A percentile compares a stretch with the other conserved stretches of the same genome.
Conservation (phyloP, 2,329 filamentous ascomycete genomes). For the Aspergillus tubingensis region DNA sequence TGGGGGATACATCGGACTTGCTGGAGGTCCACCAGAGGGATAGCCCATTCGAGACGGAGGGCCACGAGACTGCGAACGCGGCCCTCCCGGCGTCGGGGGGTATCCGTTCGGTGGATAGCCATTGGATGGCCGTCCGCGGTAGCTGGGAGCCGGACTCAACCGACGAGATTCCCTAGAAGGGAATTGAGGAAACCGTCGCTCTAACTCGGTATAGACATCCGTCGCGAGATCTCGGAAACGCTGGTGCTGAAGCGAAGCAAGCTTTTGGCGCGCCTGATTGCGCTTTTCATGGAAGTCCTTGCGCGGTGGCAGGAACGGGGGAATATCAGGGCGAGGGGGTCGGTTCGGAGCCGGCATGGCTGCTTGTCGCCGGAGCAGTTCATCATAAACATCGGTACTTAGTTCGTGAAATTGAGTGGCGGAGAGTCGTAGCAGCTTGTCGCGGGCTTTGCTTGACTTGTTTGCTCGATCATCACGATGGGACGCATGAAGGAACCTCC, state of each 20-base stretch:
- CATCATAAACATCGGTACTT: slow-evolving; percentile 96
- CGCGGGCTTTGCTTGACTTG: slow-evolving; percentile 83
- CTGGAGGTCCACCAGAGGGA: slow-evolving; percentile 40
- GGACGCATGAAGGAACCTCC: slow-evolving; percentile 69
- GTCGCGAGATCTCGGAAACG: slow-evolving; percentile 90
- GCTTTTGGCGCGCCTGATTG: slow-evolving; percentile 94
- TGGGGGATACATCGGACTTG: slow-evolving; percentile 41
- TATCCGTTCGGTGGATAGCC: slow-evolving; percentile 50
- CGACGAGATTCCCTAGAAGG: slow-evolving; percentile 66
- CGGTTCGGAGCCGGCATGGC: slow-evolving; percentile 51
- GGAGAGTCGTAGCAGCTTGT: slow-evolving; percentile 89
- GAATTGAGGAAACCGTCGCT: slow-evolving; percentile 84
- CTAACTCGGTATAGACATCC: slow-evolving; percentile 93
- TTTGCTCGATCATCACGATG: slow-evolving; percentile 74
- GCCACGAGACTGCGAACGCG: slow-evolving; percentile 47
- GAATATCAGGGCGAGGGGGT: slow-evolving; percentile 52
- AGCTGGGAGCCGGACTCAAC: slow-evolving; percentile 65
- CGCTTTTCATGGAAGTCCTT: slow-evolving; percentile 92
- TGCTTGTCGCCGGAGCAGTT: slow-evolving; percentile 82
- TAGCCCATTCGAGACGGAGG: slow-evolving; percentile 38
- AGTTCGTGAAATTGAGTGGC: slow-evolving; percentile 94
- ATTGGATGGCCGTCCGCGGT: slow-evolving; percentile 56
- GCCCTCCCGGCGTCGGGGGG: slow-evolving; percentile 56
- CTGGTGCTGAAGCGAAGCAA: slow-evolving; percentile 82
- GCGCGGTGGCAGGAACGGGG: slow-evolving; percentile 78